These are phyloP conservation scores for Sarocladium kiliense DNA, from an alignment of 2,329 filamentous ascomycete species.

Conservation along the genomic window DNA sequence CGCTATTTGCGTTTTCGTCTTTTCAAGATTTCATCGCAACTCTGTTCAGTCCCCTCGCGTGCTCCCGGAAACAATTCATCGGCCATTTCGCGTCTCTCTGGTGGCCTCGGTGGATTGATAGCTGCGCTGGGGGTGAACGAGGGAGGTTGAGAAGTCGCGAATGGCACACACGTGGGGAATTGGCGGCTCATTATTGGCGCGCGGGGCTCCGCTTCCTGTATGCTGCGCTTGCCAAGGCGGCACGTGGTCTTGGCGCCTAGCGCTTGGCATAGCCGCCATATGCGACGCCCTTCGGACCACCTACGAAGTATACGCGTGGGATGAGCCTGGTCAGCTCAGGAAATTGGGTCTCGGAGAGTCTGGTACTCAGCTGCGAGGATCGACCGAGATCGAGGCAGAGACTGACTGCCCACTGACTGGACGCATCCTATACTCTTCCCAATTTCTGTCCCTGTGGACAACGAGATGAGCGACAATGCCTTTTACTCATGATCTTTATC, in stretches of 20 bases:
- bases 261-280: constrained; percentile 6
- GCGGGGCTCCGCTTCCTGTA: not conserved
- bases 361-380: not conserved
- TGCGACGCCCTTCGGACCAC: not conserved
- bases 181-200: constrained; percentile 1
- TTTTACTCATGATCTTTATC: too few species aligned
- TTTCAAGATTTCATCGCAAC: not conserved
- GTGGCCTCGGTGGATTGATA: not conserved
- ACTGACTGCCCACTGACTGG: too few species aligned
- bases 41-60: not conserved
- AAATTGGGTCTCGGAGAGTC: not conserved
- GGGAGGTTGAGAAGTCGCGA: not conserved
- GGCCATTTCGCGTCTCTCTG: not conserved
- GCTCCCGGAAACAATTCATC: not conserved
- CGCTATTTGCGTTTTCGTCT: not conserved
- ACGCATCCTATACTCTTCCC: too few species aligned
- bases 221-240: constrained; percentile 6
- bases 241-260: constrained; percentile 8
- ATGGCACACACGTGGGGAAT: constrained; percentile 5
- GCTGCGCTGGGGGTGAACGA: not conserved
- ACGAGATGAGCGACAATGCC: too few species aligned
- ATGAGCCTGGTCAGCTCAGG: not conserved
- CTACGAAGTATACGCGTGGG: not conserved
- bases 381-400: too few species aligned
- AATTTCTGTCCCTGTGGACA: too few species aligned